Base-by-base conservation (phyloP, 2,329 filamentous ascomycete genomes). In the Albifimbria verrucaria region DNA sequence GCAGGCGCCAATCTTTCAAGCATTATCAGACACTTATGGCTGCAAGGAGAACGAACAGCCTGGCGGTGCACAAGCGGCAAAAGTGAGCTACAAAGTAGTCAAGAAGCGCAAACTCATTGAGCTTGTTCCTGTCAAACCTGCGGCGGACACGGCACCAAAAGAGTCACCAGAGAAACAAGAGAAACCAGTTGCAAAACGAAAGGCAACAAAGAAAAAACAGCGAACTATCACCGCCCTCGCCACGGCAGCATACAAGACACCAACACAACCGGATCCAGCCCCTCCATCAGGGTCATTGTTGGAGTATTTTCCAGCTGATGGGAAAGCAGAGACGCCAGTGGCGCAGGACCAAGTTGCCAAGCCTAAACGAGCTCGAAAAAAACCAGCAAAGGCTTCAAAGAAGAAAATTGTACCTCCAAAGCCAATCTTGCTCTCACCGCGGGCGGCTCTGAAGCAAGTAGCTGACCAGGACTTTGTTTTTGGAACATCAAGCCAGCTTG, bases 401-500 rank as follows among this genome's bases (percentile, higher is more conserved):
- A 72, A 71, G 66, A 79, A 72, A 59, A 60, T 65, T 48, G 55
- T 59, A 44, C 63, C 64, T 2, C 72, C 75, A n/a, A 74, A 76
- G 20, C 73, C 76, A 42, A 68, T 81, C 18, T 67, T 95, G 2
- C 73, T 90, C 11, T 90, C 89, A 1, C 90, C 90, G 0, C 75
- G 74, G 47, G 81, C 87, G 22, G 91, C 90, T 2, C 70, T 87
- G 43, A 81, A 81, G 50, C 80, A 87, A 59, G 80, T 88, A 15
- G 77, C 81, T 3, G 75, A 80, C 1, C 91, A 94, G 65, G 84
- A 92, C 55, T 89, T 92, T 63, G 72, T 95, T 0, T 96, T 96
- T 69, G 91, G 90, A 1, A 94, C 90, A 0, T 92, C 88, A 1
- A 95, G 91, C 66, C 91, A 96, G 66, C 72, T 96, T 22, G 87